Conservation (phyloP, 2,329 filamentous ascomycete genomes). For the Fusarium caatingaense region DNA sequence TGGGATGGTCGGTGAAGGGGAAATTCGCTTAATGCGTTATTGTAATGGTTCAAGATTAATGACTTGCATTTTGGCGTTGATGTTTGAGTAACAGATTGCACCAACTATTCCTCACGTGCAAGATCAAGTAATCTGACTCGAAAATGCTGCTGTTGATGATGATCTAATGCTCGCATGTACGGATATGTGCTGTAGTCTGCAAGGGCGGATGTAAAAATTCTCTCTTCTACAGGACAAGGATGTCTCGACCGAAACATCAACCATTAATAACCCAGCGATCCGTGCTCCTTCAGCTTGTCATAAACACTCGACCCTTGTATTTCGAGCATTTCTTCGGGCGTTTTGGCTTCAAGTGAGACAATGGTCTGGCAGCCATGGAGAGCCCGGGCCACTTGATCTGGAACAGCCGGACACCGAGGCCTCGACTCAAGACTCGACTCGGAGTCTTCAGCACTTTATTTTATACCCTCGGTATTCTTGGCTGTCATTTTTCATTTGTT, state of each 20-base stretch:
- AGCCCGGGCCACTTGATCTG: conserved; percentile 23
- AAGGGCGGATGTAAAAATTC: neutral
- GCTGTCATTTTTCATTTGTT: neutral
- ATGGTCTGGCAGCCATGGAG: conserved; percentile 40
- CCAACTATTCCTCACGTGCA: conserved; percentile 25
- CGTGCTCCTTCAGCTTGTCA: neutral
- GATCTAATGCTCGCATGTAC: neutral
- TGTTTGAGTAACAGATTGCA: conserved; percentile 23
- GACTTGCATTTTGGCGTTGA: conserved; percentile 6
- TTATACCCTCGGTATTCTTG: neutral
- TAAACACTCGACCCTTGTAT: conserved; percentile 20
- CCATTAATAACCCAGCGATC: neutral
- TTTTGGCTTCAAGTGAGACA: conserved; percentile 40
- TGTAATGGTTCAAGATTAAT: conserved; percentile 14
- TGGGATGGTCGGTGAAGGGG: conserved; percentile 8
- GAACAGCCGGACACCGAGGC: neutral
- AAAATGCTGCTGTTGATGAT: neutral
- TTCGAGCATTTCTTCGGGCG: conserved; percentile 8
- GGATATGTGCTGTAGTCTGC: neutral
- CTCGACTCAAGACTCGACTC: neutral
- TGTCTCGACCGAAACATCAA: neutral
- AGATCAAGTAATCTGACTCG: neutral
- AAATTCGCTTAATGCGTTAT: conserved; percentile 22
- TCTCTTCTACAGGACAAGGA: neutral
- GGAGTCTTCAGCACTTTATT: conserved; percentile 10